Evolutionary conservation across 2,329 filamentous ascomycete species (phyloP).

Genomic region (Chalaropsis ovoidea): DNA sequence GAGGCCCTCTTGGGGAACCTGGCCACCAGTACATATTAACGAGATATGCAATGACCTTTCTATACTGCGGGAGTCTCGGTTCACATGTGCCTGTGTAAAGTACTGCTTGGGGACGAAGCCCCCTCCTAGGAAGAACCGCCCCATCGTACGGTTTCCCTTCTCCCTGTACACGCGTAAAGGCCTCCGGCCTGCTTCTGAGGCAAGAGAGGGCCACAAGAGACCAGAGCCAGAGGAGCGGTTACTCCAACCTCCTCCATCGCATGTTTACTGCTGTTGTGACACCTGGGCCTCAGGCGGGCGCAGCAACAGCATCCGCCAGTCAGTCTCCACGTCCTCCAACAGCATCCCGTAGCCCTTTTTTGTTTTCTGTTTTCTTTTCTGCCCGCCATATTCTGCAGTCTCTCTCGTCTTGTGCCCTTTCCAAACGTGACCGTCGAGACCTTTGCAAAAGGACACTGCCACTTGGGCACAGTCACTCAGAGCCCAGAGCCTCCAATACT

Average conservation of each 20-base stretch:
- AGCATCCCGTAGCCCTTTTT: background rate
- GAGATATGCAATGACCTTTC: constrained; percentile 1
- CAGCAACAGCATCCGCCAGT: background rate
- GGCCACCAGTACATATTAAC: constrained; percentile 5
- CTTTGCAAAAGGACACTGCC: background rate
- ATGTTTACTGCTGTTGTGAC: background rate
- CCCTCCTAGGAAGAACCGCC: background rate
- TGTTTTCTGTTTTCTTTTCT: background rate
- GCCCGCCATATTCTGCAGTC: no score
- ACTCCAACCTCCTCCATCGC: background rate
- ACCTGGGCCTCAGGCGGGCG: background rate
- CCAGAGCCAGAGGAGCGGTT: background rate
- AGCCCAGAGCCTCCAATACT: background rate
- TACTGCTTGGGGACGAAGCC: background rate
- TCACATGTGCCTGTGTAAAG: background rate
- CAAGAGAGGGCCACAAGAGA: background rate
- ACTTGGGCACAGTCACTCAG: background rate
- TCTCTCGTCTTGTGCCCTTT: no score
- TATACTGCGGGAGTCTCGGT: background rate
- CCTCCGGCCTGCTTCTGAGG: background rate
- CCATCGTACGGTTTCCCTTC: background rate
- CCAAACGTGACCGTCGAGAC: background rate
- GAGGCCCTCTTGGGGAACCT: background rate
- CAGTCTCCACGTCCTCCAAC: background rate
- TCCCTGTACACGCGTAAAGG: background rate